Evolutionary conservation across 2,329 filamentous ascomycete genomes (phyloP), one percentile per base, ranked within the genome.

Genomic region (Aureobasidium sp.): DNA sequence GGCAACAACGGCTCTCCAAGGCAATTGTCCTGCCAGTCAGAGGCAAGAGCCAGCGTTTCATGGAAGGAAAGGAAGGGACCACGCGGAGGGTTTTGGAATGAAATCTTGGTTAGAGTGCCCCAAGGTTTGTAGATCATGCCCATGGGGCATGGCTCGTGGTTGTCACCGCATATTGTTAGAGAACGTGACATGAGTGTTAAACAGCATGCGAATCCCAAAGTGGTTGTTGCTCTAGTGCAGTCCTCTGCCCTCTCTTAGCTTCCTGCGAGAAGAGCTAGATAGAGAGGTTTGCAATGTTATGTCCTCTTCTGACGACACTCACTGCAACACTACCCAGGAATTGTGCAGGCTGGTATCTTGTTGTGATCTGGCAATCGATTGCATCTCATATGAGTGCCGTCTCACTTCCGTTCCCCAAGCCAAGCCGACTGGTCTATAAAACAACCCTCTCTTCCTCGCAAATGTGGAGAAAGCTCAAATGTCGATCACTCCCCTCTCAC

Each of bases 81-180:
- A 58, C 15, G 29, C 41, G 39, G 37, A 20, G 13, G 23, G 13
- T 32, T 13, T 36, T 9, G 9, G 17, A 23, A 1, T 9, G 51
- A 42, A 39, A 57, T 57, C 53, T 57, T 57, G 53, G 53, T 46
- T 39, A 12, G 27, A 36, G 17, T 20, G 10, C 17, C 41, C 39
- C 29, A 34, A 46, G 52, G 53, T 57, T 39, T 46, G 53, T 34
- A 46, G 53, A 48, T 58, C 41, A 15, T 58, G 42, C 55, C 55
- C 55, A 58, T 58, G 55, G 55, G 55, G 55, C 39, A 20, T n/a
- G 13, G 20, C 13, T 41, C n/a, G 17, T 37, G 20, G 12, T 27
- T 51, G 15, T 51, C 29, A 1, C 5, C 13, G 10, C 23, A 55
- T 32, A 8, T 8, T 1, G 9, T 23, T 52, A 36, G 15, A 26